Evolutionary conservation across 1,284 basidiomycete species (phyloP), one percentile per base, ranked within the genome.

Genomic region (Pseudozyma pruni): DNA sequence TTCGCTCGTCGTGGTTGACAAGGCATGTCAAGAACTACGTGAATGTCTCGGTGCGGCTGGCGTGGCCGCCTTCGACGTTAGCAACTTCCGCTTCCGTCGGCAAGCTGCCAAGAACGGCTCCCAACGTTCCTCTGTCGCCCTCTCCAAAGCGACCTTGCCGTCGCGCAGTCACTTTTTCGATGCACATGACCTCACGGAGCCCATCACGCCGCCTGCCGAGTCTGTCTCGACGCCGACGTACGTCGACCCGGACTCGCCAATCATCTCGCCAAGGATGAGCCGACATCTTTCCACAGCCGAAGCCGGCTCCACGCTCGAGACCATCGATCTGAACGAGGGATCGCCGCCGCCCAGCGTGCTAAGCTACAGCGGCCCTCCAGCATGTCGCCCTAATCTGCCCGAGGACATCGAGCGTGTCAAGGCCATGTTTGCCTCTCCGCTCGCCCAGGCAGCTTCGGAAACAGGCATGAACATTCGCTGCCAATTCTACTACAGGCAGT

Each of bases 21-120:
- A 27, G 6, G 66, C 66, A 3, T 69, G 59, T 33, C 41, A 42
- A 40, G 59, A 69, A 59, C 11, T 69, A 13, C 48, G 32, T 11
- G 46, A 62, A 20, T 61, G 55, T 20, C 43, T 69, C n/a, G 59
- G 51, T 2, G 66, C 66, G 6, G 44, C 51, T n/a, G 66, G 44
- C 5, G 59, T 69, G 2, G 66, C 48, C 20, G 66, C 59, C 8
- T 62, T 69, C 33, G 66, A 69, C 16, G 42, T 69, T 38, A 59
- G 50, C 51, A 58, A 57, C 39, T 62, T 62, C 39, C 66, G 59
- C 32, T 45, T 67, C 41, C 29, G 49, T 13, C 48, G 47, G 13
- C 32, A 39, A 14, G 27, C 52, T 4, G 20, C 31, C 20, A 40
- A 34, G 31, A 44, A 29, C 33, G 45, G 52, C 34, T 67, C 63